Base-by-base conservation (phyloP, 192 early-diverging fungal species). In the Umbelopsis ramanniana region DNA sequence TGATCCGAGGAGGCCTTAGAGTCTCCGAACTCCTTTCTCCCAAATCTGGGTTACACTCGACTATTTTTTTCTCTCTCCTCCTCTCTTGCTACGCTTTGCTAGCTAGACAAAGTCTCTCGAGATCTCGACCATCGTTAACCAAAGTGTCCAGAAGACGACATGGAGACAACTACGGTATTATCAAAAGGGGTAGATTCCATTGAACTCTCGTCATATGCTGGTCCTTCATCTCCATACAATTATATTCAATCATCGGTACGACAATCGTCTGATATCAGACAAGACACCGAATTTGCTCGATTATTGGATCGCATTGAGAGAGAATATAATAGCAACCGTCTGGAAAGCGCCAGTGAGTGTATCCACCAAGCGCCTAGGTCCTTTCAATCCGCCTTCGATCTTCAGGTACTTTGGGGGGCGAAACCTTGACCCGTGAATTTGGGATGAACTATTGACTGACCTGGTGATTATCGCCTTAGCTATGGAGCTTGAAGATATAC, bases 261-360 rank as follows among this genome's bases (percentile, higher is more conserved):
- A 63, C 57, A 63, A 19, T 63, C 57, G 37, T 63, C 57, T 7
- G 57, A 63, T 63, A 63, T 63, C 33, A 29, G 57, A 29, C 57
- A 63, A 63, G 57, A 63, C 37, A 63, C 57, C 7, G 57, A 63
- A 63, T 63, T 63, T n/a, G 57, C 57, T 63, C 57, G 57, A n/a
- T 19, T 63, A 33, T 17, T 63, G 29, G 57, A 63, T 12, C 57
- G 57, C 15, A 29, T 63, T 0, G 19, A 37, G 12, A 63, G 4
- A 3, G 57, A 63, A 19, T 63, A n/a, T 37, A 35, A 63, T 8
- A n/a, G 35, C 17, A 63, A 63, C 4, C 29, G 26, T 22, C 26
- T 63, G 14, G 57, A 37, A 6, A 37, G 6, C 33, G 57, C 57
- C 17, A 63, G 33, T 12, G 26, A 38, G 4, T 35, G 57, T 17